Evolutionary conservation across 2,329 filamentous ascomycete genomes (phyloP).

Genomic region (Eurotiales sp.): DNA sequence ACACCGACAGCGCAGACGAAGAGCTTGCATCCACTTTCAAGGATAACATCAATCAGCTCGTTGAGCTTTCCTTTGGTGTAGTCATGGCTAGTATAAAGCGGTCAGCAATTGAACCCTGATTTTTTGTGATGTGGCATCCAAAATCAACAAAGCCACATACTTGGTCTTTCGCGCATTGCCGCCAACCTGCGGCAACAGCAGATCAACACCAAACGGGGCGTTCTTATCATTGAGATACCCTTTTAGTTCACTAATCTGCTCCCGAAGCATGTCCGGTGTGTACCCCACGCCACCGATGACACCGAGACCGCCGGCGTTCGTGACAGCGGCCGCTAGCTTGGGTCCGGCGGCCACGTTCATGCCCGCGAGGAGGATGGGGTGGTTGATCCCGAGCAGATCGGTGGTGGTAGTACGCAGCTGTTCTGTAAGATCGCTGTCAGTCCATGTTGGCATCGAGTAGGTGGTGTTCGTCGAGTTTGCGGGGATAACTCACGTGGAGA

Average conservation of each 20-base stretch:
- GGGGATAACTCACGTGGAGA: conserved; percentile 66
- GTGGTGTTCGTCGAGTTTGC: conserved; percentile 16
- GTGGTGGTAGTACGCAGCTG: conserved; percentile 87
- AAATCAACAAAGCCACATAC: conserved; percentile 43
- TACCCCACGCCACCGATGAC: conserved; percentile 91
- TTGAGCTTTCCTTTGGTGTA: conserved; percentile 99
- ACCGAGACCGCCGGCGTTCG: conserved; percentile 92
- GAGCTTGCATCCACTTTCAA: conserved; percentile 83
- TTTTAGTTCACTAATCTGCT: conserved; percentile 95
- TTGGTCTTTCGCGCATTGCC: conserved; percentile 95
- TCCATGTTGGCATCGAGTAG: neutral
- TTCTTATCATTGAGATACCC: conserved; percentile 82
- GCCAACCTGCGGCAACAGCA: conserved; percentile 90
- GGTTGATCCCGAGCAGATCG: conserved; percentile 96
- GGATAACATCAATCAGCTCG: conserved; percentile 86
- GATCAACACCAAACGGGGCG: conserved; percentile 89
- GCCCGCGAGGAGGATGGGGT: conserved; percentile 90
- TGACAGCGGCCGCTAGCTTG: conserved; percentile 92
- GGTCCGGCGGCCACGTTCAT: conserved; percentile 99
- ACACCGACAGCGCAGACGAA: conserved; percentile 98
- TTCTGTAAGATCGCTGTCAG: conserved; percentile 52
- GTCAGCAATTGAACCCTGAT: no score
- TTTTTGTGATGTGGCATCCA: neutral
- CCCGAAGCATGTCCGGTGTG: conserved; percentile 92
- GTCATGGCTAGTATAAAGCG: conserved; percentile 90